A percentile compares a stretch with the other conserved stretches of the same genome.
phyloP scores from a whole-genome alignment of 1,284 basidiomycete genomes.

The Kwoniella shivajii region DNA sequence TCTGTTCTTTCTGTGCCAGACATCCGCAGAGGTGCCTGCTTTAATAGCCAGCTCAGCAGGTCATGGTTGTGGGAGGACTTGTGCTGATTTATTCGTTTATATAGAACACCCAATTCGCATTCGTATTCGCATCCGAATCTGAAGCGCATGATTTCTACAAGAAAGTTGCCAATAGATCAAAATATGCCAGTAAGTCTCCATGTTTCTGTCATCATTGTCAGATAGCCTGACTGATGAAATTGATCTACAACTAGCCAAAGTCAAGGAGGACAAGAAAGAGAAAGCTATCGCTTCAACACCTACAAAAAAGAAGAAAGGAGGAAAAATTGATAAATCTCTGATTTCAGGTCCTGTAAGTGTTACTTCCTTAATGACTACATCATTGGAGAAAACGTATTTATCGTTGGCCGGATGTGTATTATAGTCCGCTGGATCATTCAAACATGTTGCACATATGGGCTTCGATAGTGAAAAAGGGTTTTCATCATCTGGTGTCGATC shows the following conservation, averaged over 20 bases:
- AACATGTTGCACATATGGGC: conserved; percentile 94
- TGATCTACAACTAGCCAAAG: conserved; percentile 44
- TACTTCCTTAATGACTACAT: not conserved
- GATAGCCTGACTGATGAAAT: no score
- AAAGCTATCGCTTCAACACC: conserved; percentile 34
- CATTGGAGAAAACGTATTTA: no score
- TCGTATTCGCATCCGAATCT: conserved; percentile 84
- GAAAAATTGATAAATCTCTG: conserved; percentile 85
- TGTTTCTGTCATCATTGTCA: no score
- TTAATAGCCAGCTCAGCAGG: not conserved
- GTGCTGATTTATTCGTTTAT: conserved; percentile 40
- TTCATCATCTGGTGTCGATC: conserved; percentile 84
- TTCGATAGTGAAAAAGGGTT: conserved; percentile 86
- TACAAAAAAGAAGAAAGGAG: conserved; percentile 64
- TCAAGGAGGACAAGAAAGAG: conserved; percentile 47
- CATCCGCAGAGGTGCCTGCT: not conserved
- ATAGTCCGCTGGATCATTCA: conserved; percentile 69
- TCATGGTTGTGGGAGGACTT: conserved; percentile 42
- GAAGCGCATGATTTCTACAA: conserved; percentile 90
- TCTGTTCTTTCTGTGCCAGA: not conserved
- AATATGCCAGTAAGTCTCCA: conserved; percentile 62
- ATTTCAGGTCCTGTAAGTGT: conserved; percentile 75
- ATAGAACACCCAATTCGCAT: conserved; percentile 62
- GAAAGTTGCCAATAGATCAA: conserved; percentile 71
- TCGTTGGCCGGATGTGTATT: no score